Conservation (phyloP, 495 filamentous ascomycete genomes). For the Aspergillus cristatus region DNA sequence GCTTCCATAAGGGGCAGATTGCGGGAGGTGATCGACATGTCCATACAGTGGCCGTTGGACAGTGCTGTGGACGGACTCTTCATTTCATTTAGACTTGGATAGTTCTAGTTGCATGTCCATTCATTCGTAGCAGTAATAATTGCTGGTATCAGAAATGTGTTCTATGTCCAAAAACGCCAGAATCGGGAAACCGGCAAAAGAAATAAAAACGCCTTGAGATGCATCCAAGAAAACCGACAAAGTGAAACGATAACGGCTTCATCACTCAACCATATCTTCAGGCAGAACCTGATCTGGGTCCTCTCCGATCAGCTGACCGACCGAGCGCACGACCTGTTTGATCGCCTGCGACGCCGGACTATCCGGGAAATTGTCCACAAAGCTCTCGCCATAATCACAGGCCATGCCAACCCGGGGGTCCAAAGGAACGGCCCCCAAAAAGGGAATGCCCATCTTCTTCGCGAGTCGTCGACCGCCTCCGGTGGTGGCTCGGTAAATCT, state of each 20-base stretch:
- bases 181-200: too few relatives aligned
- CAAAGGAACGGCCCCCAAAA: slow-evolving; percentile 83
- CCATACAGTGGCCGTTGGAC: too few relatives aligned
- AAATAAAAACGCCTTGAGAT: background rate
- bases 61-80: too few relatives aligned
- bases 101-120: background rate
- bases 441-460: slow-evolving; percentile 75
- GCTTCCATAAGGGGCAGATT: too few relatives aligned
- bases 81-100: background rate
- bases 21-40: too few relatives aligned
- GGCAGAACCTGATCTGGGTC: slow-evolving; percentile 36
- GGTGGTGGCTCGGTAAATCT: slow-evolving; percentile 89
- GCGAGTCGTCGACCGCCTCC: slow-evolving; percentile 75
- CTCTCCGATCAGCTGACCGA: slow-evolving; percentile 56
- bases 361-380: slow-evolving; percentile 87
- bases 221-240: slow-evolving; percentile 11
- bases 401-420: slow-evolving; percentile 93
- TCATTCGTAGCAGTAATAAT: background rate
- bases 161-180: slow-evolving; percentile 5
- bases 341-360: slow-evolving; percentile 78
- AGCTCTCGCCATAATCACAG: slow-evolving; percentile 95
- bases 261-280: slow-evolving; percentile 22
- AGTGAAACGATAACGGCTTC: slow-evolving; percentile 7
- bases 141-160: slow-evolving; percentile 9
- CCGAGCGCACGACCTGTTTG: slow-evolving; percentile 60